A percentile compares a stretch with the other conserved stretches of the same genome.
Evolutionary conservation across 192 early-diverging fungal species (phyloP).

Genomic region (Dispira simplex): DNA sequence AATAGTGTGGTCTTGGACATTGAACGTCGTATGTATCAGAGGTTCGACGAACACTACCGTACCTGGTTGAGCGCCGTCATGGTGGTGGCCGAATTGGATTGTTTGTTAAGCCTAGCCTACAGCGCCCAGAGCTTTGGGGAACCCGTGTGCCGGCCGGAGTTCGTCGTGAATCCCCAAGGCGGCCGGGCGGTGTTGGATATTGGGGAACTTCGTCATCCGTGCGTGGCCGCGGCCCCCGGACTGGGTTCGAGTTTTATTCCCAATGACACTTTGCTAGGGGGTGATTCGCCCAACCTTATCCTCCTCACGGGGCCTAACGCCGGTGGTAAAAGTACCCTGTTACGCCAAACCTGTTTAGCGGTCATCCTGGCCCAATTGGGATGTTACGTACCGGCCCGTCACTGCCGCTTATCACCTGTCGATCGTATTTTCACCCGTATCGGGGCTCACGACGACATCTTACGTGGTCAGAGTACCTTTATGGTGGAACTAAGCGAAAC

Average conservation of each 20-base stretch:
- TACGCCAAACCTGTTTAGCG: conserved; percentile 87
- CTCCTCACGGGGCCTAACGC: conserved; percentile 98
- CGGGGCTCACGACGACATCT: conserved; percentile 93
- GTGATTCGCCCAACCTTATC: conserved; percentile 48
- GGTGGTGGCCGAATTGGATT: conserved; percentile 75
- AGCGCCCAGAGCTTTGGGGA: conserved; percentile 49
- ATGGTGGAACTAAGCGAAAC: conserved; percentile 96
- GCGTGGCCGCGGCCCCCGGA: conserved; percentile 32
- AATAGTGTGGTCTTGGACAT: conserved; percentile 60
- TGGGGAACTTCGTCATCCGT: conserved; percentile 87
- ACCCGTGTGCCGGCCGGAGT: conserved; percentile 73
- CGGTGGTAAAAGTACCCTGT: conserved; percentile 96
- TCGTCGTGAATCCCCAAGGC: conserved; percentile 36
- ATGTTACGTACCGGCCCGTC: conserved; percentile 78
- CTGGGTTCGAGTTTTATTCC: conserved; percentile 67
- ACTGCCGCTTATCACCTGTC: conserved; percentile 58
- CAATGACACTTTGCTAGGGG: conserved; percentile 80
- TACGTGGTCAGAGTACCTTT: conserved; percentile 91
- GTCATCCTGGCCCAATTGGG: conserved; percentile 95
- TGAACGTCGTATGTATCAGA: conserved; percentile 52
- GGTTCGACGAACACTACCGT: conserved; percentile 70
- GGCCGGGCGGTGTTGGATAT: conserved; percentile 58
- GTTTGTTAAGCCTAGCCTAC: conserved; percentile 57
- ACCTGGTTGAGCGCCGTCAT: conserved; percentile 54
- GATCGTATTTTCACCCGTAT: conserved; percentile 96